A percentile compares a stretch with the other conserved stretches of the same genome.
Conservation (phyloP, 345 rosid genomes). For the Ceriops tagal region DNA sequence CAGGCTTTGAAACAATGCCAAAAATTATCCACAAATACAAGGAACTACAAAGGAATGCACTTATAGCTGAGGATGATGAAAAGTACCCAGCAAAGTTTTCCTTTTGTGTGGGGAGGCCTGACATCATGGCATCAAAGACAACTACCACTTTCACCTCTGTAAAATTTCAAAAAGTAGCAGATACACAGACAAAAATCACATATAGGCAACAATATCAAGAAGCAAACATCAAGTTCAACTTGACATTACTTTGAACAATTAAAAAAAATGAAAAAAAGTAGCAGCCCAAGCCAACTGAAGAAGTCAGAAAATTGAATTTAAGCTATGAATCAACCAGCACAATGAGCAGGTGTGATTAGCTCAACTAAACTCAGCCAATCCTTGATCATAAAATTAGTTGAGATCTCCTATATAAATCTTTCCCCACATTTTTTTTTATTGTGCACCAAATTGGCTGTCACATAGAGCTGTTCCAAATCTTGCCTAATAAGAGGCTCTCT, state of each 20-base stretch:
- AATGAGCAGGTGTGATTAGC: too few relatives aligned
- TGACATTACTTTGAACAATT: background rate
- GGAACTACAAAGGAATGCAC: background rate
- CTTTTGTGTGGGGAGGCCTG: slow-evolving; percentile 87
- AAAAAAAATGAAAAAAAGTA: background rate
- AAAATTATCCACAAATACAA: background rate
- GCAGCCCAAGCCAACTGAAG: background rate
- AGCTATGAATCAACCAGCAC: too few relatives aligned
- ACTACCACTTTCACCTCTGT: slow-evolving; percentile 93
- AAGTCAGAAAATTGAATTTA: background rate
- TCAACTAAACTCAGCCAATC: too few relatives aligned
- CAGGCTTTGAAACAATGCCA: background rate
- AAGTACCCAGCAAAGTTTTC: slow-evolving; percentile 70
- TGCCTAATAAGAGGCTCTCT: too few relatives aligned
- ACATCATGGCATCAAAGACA: slow-evolving; percentile 94
- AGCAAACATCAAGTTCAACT: background rate
- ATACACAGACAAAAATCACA: slow-evolving; percentile 12
- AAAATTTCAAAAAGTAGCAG: slow-evolving; percentile 19
- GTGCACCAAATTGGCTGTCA: too few relatives aligned
- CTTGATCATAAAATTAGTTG: too few relatives aligned
- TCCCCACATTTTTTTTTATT: too few relatives aligned
- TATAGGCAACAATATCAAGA: background rate
- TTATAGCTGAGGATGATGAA: slow-evolving; percentile 7
- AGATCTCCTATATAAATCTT: too few relatives aligned
- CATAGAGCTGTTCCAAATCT: too few relatives aligned